Evolutionary conservation across 2,329 filamentous ascomycete genomes (phyloP).

Genomic region (Colletotrichum sp.): DNA sequence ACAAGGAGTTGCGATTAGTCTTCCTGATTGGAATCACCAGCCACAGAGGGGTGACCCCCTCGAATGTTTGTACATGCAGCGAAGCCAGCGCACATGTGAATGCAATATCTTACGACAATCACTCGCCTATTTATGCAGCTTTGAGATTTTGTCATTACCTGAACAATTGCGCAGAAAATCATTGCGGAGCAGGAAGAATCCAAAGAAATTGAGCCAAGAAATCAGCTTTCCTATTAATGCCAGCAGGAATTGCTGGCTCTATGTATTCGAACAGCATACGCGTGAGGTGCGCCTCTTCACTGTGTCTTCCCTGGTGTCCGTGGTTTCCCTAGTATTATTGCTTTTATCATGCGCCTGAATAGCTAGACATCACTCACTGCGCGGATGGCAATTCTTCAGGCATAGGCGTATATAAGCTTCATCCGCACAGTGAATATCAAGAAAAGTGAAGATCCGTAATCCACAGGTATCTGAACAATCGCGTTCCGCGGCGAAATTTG

Average conservation of each 20-base stretch:
- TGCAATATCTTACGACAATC: neutral
- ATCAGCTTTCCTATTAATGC: neutral
- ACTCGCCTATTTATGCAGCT: neutral
- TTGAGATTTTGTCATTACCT: neutral
- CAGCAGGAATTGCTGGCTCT: neutral
- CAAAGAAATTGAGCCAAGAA: neutral
- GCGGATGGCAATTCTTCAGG: too few relatives aligned
- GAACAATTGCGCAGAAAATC: neutral
- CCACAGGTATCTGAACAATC: too few relatives aligned
- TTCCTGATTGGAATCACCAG: neutral
- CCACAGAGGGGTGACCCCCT: neutral
- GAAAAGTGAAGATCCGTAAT: neutral
- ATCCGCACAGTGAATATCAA: too few relatives aligned
- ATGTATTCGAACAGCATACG: neutral
- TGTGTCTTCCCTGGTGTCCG: accelerated
- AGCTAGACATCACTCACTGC: too few relatives aligned
- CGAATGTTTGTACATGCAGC: neutral
- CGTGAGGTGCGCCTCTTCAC: neutral
- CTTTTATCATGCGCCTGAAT: accelerated
- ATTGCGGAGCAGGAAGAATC: neutral
- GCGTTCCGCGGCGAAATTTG: too few relatives aligned
- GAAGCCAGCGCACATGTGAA: neutral
- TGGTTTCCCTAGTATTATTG: neutral
- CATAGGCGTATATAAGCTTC: too few relatives aligned
- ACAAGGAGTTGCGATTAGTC: neutral